Base-by-base conservation (phyloP, 176 grass and related monocot species). In the Rhipidocladum racemiflorum region DNA sequence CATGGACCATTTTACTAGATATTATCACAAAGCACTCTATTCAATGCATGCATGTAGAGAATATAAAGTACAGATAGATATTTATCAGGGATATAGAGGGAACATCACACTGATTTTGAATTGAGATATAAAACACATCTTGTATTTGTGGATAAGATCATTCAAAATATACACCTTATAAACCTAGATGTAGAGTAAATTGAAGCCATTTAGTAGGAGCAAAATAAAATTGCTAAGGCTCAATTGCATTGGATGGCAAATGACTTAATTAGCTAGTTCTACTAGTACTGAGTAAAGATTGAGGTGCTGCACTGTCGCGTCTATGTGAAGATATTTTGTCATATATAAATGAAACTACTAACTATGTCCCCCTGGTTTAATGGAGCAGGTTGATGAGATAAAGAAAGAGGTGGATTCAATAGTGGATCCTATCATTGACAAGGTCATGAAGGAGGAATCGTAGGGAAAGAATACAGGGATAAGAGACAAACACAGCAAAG, bases 321-420 rank as follows among this genome's bases (percentile, higher is more conserved):
- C 13, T 67, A 42, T 34, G 25, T 21, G 13, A 73, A 42, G 25
- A 27, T 21, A 45, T 29, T 38, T 70, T 87, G 7, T 35, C 29
- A 20, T 43, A 17, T 35, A 59, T 23, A 35, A n/a, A 39, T 65
- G 11, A 25, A 32, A 65, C 9, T 16, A 6, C 0, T 66, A 57
- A 68, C 14, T 24, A 8, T 69, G 69, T 69, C 27, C 14, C 34
- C 61, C 2, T 83, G 3, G 15, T n/a, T 62, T 56, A 23, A 3
- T 11, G 7, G 40, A 42, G 34, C 83, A 92, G 90, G 83, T 92
- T 34, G 90, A 92, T 28, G 90, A 86, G 79, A 76, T 92, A 86
- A 79, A 63, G 71, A 77, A 89, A 70, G 74, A 84, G 66, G 69
- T 86, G n/a, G 90, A 92, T 48, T 74, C 86, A 48, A 51, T 89